phyloP scores from a whole-genome alignment of 129 eudicot species.

The Daucus carota region DH1_v3.0 NC_030382.2:29421001-29421500 shows the following conservation, averaged over 20 bases:
- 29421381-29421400: constrained; percentile 23
- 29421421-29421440: constrained; percentile 37
- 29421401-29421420: constrained; percentile 39
- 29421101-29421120: neutral
- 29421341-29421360: constrained; percentile 25
- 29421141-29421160: neutral
- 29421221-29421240: neutral
- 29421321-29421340: constrained; percentile 38
- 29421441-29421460: constrained; percentile 44
- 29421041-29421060: constrained; percentile 33
- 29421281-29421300: constrained; percentile 35
- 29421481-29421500: constrained; percentile 46
- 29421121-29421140: constrained; percentile 7
- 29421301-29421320: constrained; percentile 49
- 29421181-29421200: neutral
- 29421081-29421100: neutral
- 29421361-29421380: constrained; percentile 31
- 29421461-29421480: constrained; percentile 26
- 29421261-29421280: constrained; percentile 46
- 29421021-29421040: constrained; percentile 18
- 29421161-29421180: neutral
- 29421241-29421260: neutral
- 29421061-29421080: constrained; percentile 13
- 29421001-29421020: constrained; percentile 22
- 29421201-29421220: too few species aligned